Base-by-base conservation (phyloP, 495 filamentous ascomycete species). In the Daldinia bambusicola region DNA sequence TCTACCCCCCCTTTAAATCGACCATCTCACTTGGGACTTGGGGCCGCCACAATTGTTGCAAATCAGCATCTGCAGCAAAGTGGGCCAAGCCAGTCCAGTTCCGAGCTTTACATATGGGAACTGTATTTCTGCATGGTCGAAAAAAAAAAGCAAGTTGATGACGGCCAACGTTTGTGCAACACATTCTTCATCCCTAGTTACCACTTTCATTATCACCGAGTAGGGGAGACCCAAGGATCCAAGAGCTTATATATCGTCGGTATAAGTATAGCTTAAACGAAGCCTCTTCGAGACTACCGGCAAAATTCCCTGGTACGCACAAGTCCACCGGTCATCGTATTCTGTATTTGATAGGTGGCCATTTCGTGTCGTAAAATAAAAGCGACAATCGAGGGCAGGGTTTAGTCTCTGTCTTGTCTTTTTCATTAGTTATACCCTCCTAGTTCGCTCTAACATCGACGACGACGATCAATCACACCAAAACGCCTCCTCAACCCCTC, bases 51-150 rank as follows among this genome's bases (percentile, higher is more conserved):
- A 62, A 60, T 48, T 22, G 55, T 26, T 59, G 60, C 60, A 56
- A 55, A 38, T 61, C 48, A 59, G 64, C 50, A 16, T 43, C 36
- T 56, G 61, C 70, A 69, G 56, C 70, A 52, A 56, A 67, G 60
- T 64, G 64, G 60, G 60, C 55, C 63, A 36, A 2, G 6, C 34
- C 34, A 36, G 32, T 37, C 37, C 41, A 22, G 30, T 14, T 66
- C 37, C 40, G 32, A 61, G 31, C 37, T 55, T 52, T 53, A 31
- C 57, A 37, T 51, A 52, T 52, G 32, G 30, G 10, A 32, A 55
- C 51, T 38, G 51, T 63, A 50, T 63, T 16, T 36, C 37, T 55
- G 51, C 45, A 63, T 48, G 13, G 0, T 53, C 58, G 22, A 63
- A 30, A 51, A 63, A 53, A 53, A 67, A 52, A 13, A 31, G 13